Percentiles rank a stretch among this genome's conserved stretches.
Evolutionary conservation across 2,329 filamentous ascomycete genomes (phyloP).

Genomic region (Aspergillus neotritici): DNA sequence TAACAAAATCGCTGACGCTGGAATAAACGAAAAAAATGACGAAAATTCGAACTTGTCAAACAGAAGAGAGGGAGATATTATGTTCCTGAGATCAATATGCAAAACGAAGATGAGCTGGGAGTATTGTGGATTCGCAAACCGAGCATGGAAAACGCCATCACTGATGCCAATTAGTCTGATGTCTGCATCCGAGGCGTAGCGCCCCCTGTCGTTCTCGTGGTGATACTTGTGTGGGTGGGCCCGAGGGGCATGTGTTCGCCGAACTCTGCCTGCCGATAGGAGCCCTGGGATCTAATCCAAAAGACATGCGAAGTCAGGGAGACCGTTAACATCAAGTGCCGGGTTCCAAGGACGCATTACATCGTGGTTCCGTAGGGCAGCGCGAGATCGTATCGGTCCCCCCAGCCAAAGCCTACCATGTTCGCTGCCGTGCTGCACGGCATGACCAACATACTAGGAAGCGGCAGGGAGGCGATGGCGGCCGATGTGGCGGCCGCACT

Average conservation of each 20-base stretch:
- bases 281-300: conserved; percentile 19
- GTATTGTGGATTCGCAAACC: conserved; percentile 42
- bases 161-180: conserved; percentile 46
- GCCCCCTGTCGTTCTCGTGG: conserved; percentile 29
- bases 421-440: conserved; percentile 75
- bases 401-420: conserved; percentile 75
- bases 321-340: conserved; percentile 24
- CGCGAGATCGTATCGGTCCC: conserved; percentile 73
- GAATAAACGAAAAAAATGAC: conserved; percentile 42
- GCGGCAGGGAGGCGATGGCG: conserved; percentile 68
- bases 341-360: conserved; percentile 43
- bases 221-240: conserved; percentile 39
- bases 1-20: conserved; percentile 45
- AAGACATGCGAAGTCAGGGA: conserved; percentile 21
- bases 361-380: conserved; percentile 68
- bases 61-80: conserved; percentile 26
- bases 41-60: conserved; percentile 24
- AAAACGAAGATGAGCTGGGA: conserved; percentile 33
- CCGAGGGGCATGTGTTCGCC: conserved; percentile 27
- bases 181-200: conserved; percentile 32
- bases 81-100: conserved; percentile 24
- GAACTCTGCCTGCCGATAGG: conserved; percentile 12
- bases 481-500: conserved; percentile 69
- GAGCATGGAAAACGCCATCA: conserved; percentile 50
- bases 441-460: conserved; percentile 79